A percentile compares a stretch with the other conserved stretches of the same genome.
phyloP scores from a whole-genome alignment of 352 stramenopile species.

The Phytophthora idaei region DNA sequence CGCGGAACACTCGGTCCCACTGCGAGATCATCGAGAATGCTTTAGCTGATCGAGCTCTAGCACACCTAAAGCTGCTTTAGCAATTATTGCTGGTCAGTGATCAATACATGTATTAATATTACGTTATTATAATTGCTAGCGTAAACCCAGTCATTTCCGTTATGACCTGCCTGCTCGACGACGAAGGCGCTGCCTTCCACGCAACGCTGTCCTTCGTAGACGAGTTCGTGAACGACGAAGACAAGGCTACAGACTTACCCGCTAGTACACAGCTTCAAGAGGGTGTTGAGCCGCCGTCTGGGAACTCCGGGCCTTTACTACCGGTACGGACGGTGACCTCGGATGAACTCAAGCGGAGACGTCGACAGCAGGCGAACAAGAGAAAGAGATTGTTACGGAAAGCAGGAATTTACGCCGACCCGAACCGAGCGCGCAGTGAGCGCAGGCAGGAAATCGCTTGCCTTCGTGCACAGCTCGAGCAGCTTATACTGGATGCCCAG shows the following conservation, averaged over 20 bases:
- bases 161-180: conserved; percentile 3
- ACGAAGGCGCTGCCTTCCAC: conserved; percentile 11
- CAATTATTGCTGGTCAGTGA: no score
- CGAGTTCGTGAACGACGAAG: neutral
- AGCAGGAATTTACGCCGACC: conserved; percentile 38
- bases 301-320: no score
- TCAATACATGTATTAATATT: no score
- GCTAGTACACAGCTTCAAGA: no score
- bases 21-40: conserved; percentile 50
- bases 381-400: conserved; percentile 47
- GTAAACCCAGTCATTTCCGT: neutral
- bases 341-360: no score
- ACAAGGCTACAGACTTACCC: no score
- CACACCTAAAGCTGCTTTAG: neutral
- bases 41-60: conserved; percentile 13
- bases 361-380: conserved; percentile 6
- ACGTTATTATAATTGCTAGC: no score
- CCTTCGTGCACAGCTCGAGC: conserved; percentile 66
- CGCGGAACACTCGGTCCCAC: conserved; percentile 38
- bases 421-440: conserved; percentile 25
- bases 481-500: conserved; percentile 56
- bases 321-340: no score
- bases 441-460: conserved; percentile 55
- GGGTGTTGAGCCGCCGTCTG: neutral
- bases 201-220: conserved; percentile 13